Evolutionary conservation across 192 early-diverging fungal genomes (phyloP).

Genomic region (Chytriomyces sp.): DNA sequence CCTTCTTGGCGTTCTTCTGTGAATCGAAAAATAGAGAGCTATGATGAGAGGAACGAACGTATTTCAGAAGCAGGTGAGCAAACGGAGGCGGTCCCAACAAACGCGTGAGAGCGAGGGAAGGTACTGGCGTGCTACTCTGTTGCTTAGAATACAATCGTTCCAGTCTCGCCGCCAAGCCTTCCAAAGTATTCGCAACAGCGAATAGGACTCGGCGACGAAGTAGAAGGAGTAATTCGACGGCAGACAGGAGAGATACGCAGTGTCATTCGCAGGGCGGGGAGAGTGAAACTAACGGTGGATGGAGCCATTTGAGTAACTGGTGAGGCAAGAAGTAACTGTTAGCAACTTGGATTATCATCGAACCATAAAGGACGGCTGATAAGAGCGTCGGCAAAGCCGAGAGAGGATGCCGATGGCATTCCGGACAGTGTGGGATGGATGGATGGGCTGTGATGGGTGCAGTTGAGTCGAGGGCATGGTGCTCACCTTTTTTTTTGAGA

Average conservation of each 20-base stretch:
- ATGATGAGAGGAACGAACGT: not conserved
- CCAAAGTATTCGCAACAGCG: not conserved
- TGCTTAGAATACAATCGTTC: slow-evolving; percentile 1
- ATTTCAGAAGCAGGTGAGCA: slow-evolving; percentile 11
- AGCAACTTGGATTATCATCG: not conserved
- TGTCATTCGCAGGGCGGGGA: not conserved
- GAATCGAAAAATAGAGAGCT: not conserved
- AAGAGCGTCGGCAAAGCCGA: not conserved
- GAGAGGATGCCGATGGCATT: not conserved
- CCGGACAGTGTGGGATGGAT: not conserved
- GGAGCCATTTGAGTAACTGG: not conserved
- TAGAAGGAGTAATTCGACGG: not conserved
- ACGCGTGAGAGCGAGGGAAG: not conserved
- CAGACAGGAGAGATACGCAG: not conserved
- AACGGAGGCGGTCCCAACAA: not conserved
- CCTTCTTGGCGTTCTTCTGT: slow-evolving; percentile 40
- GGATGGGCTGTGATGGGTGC: not conserved
- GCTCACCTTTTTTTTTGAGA: not conserved
- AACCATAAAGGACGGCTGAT: not conserved
- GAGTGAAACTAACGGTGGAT: not conserved
- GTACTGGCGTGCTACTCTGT: slow-evolving; percentile 16
- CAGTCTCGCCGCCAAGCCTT: not conserved
- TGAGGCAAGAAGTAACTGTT: too few relatives aligned
- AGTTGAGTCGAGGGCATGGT: not conserved
- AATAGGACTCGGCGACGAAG: not conserved